Evolutionary conservation across 2,329 filamentous ascomycete species (phyloP).

Genomic region (Hypoxylon sp.): DNA sequence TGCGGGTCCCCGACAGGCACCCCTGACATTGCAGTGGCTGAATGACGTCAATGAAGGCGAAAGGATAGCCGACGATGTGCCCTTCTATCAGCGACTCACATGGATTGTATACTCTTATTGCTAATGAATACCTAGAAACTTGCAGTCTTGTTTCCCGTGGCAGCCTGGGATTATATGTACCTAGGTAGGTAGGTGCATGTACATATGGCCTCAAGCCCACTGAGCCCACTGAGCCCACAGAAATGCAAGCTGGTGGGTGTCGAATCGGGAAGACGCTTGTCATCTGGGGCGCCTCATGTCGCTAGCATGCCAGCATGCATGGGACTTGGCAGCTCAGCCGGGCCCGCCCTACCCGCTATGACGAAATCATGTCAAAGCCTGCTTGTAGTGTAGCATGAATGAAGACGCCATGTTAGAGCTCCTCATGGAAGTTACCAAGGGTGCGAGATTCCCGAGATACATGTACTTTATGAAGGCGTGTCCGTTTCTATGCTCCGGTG

Average conservation of each 20-base stretch:
- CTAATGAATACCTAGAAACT: conserved; percentile 12
- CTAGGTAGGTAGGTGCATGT: no score
- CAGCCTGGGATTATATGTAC: background rate
- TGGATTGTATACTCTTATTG: background rate
- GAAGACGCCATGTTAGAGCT: conserved; percentile 10
- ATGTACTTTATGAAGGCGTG: background rate
- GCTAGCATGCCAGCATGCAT: conserved; percentile 18
- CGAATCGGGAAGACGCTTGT: conserved; percentile 22
- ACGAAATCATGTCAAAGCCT: conserved; percentile 34
- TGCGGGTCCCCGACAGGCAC: background rate
- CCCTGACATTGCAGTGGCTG: background rate
- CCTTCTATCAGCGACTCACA: background rate
- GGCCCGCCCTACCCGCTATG: conserved; percentile 40
- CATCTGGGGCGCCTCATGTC: conserved; percentile 7
- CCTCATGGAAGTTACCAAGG: background rate
- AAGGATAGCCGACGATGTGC: conserved; percentile 15
- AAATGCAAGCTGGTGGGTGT: conserved; percentile 11
- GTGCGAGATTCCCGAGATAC: conserved; percentile 7
- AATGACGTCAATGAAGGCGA: conserved; percentile 38
- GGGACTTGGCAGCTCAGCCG: conserved; percentile 26
- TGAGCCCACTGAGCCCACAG: conserved; percentile 5
- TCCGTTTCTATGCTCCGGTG: conserved; percentile 3
- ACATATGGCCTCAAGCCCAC: background rate
- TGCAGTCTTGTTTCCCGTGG: background rate
- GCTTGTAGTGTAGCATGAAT: conserved; percentile 1